These are phyloP conservation scores for Ascomycota sp. DNA, from an alignment of 2,329 filamentous ascomycete species.

Conservation along the genomic window DNA sequence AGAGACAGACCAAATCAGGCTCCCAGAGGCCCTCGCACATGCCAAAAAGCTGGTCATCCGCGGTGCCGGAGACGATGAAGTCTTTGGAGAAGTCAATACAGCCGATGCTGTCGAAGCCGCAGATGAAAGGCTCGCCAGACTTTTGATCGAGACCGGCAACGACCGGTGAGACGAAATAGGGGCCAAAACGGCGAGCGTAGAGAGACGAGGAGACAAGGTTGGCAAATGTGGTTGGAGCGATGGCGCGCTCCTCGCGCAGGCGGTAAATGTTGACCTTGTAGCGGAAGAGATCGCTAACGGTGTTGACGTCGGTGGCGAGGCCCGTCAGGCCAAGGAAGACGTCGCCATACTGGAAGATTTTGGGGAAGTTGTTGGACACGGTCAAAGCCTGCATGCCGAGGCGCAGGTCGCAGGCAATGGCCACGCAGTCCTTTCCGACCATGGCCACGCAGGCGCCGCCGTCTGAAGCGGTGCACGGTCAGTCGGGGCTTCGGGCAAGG, in stretches of 20 bases:
- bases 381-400: slow-evolving; percentile 92
- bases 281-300: slow-evolving; percentile 90
- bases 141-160: slow-evolving; percentile 90
- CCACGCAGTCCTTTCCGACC: slow-evolving; percentile 99
- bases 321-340: slow-evolving; percentile 92
- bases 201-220: slow-evolving; percentile 82
- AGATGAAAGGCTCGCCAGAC: slow-evolving; percentile 89
- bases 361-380: slow-evolving; percentile 99
- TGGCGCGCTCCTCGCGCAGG: slow-evolving; percentile 90
- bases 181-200: slow-evolving; percentile 91
- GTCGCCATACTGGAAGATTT: slow-evolving; percentile 94
- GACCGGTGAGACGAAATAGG: slow-evolving; percentile 89
- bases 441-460: slow-evolving; percentile 95
- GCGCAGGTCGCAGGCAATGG: slow-evolving; percentile 96
- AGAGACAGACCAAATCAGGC: slow-evolving; percentile 62
- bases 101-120: slow-evolving; percentile 95
- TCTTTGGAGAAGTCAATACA: slow-evolving; percentile 99
- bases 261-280: slow-evolving; percentile 99
- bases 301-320: slow-evolving; percentile 85
- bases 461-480: slow-evolving; percentile 19
- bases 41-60: slow-evolving; percentile 93
- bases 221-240: slow-evolving; percentile 84
- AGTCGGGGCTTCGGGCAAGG: neutral
- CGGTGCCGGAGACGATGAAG: slow-evolving; percentile 94
- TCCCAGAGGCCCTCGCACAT: slow-evolving; percentile 98